Percentiles rank a stretch among this genome's conserved stretches.
Evolutionary conservation across 2,329 filamentous ascomycete species (phyloP).

Genomic region (Talaromyces sp.): DNA sequence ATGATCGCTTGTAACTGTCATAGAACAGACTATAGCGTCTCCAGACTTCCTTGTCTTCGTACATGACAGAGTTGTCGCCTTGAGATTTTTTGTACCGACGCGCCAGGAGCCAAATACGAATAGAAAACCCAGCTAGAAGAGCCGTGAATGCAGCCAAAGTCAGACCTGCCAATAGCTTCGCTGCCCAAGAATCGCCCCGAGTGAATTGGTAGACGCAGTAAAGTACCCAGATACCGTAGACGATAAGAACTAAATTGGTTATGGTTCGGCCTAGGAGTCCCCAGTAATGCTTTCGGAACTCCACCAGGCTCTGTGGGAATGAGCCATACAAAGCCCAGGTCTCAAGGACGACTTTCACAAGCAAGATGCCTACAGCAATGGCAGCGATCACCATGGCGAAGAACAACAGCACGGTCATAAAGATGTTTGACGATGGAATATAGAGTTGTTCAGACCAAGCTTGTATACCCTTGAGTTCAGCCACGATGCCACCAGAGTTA

Average conservation of each 20-base stretch:
- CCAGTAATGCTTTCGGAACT: constrained; percentile 97
- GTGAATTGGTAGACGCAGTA: constrained; percentile 97
- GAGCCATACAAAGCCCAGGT: constrained; percentile 83
- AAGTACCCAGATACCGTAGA: constrained; percentile 92
- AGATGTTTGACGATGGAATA: constrained; percentile 84
- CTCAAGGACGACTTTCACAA: constrained; percentile 89
- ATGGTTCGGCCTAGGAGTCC: constrained; percentile 82
- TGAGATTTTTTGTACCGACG: constrained; percentile 67
- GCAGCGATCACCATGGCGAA: constrained; percentile 81
- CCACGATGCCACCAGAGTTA: constrained; percentile 42
- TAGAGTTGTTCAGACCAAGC: constrained; percentile 76
- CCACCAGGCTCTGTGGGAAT: constrained; percentile 71
- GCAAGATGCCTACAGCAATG: constrained; percentile 78
- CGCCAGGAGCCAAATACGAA: constrained; percentile 74
- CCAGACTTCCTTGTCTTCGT: constrained; percentile 86
- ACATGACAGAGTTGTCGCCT: constrained; percentile 68
- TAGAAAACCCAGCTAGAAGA: constrained; percentile 75
- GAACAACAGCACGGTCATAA: constrained; percentile 89
- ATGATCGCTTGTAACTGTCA: constrained; percentile 86
- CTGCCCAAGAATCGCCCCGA: constrained; percentile 88
- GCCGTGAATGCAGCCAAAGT: constrained; percentile 76
- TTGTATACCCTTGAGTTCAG: constrained; percentile 68
- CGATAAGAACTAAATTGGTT: constrained; percentile 79
- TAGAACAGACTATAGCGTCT: constrained; percentile 97
- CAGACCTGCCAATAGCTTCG: constrained; percentile 73